Evolutionary conservation across 1,139 yeast species (phyloP).

Genomic region (Blastobotrys illinoisensis): DNA sequence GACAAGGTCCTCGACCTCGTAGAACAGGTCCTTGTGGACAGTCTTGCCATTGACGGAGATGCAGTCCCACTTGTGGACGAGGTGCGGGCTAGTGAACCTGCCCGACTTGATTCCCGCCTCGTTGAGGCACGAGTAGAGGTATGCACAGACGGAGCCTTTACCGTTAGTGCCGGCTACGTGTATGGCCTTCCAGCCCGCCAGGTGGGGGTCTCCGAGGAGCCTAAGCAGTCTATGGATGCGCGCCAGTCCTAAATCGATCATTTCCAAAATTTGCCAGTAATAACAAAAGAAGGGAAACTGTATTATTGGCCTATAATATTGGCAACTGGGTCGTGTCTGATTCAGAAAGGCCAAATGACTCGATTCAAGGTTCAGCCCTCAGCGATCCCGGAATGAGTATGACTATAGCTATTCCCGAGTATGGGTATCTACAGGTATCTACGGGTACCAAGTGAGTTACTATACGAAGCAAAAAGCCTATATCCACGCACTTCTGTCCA

Average conservation of each 20-base stretch:
- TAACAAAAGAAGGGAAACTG: too few relatives aligned
- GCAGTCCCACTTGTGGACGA: conserved; percentile 67
- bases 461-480: too few relatives aligned
- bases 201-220: conserved; percentile 65
- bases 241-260: conserved; percentile 60
- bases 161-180: conserved; percentile 96
- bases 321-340: too few relatives aligned
- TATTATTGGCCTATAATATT: too few relatives aligned
- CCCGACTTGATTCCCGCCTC: conserved; percentile 53
- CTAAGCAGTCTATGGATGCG: conserved; percentile 54
- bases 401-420: too few relatives aligned
- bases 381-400: too few relatives aligned
- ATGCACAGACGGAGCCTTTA: conserved; percentile 85
- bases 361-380: too few relatives aligned
- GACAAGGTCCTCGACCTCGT: conserved; percentile 41
- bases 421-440: too few relatives aligned
- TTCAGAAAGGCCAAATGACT: too few relatives aligned
- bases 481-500: background rate
- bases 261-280: conserved; percentile 3
- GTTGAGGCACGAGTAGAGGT: conserved; percentile 57
- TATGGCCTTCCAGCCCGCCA: conserved; percentile 47
- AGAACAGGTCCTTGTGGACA: conserved; percentile 46
- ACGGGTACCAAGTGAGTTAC: too few relatives aligned
- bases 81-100: conserved; percentile 82
- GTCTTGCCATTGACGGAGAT: conserved; percentile 59